Base-by-base conservation (phyloP, 116 monocot species). In the Trichopus zeylanicus region DNA sequence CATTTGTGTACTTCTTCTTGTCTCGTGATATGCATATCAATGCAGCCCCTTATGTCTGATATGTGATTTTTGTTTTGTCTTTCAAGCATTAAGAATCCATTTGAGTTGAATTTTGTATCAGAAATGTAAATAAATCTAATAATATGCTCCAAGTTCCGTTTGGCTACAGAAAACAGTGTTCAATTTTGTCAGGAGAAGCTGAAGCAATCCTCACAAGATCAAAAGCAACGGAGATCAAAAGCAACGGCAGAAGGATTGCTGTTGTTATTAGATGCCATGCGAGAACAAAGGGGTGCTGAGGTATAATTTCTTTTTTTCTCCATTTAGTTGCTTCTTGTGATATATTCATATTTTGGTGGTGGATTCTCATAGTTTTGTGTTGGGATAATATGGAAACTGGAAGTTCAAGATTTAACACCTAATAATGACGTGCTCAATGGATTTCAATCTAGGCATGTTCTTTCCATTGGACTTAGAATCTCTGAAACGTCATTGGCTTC, bases 231-330 rank as follows among this genome's bases (percentile, higher is more conserved):
- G n/a, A n/a, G n/a, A n/a, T n/a, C n/a, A n/a, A n/a, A 55, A 65
- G 94, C 89, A 29, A 89, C 86, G 51, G 86, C 94, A n/a, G 69
- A 74, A 26, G 86, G 89, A 27, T 72, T 94, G 9, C 78, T 60
- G 53, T 8, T 78, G 59, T 51, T 87, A 7, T 95, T 87, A 15
- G 77, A 64, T 29, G 67, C 79, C 28, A 81, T 87, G 67, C 79
- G 68, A 71, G 61, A 39, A 13, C 48, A 73, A 54, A 87, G 87
- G 47, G 84, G 95, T 61, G 27, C 71, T 55, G 81, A 95, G 87
- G 95, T 87, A 53, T 31, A 26, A 20, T 61, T 24, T 48, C n/a
- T n/a, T n/a, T 61, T 24, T 48, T 32, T 1, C 31, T 26, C 25
- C 1, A 24, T 38, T 56, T 6, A 6, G 11, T 21, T 39, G 22